Evolutionary conservation across 371 early-diverging fungal species (phyloP).

Genomic region (Sporodiniella umbellata): DNA sequence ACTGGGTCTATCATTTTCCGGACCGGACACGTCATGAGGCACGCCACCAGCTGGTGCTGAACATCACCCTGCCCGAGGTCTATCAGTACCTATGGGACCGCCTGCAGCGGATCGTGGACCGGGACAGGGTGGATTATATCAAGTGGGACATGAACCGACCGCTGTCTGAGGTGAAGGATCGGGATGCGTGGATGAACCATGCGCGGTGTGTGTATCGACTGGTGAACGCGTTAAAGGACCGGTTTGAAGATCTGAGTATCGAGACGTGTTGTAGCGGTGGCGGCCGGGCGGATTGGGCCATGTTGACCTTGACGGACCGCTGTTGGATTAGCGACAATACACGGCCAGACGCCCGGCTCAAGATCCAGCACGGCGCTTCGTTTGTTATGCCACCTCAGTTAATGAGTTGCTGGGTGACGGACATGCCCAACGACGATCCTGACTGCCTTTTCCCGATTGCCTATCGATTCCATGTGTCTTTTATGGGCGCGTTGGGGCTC

Average conservation of each 20-base stretch:
- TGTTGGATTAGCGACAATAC: slow-evolving; percentile 42
- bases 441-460: slow-evolving; percentile 23
- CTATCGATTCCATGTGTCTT: slow-evolving; percentile 38
- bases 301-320: slow-evolving; percentile 15
- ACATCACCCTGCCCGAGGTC: slow-evolving; percentile 30
- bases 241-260: slow-evolving; percentile 21
- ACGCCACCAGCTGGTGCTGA: slow-evolving; percentile 35
- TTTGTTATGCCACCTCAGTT: slow-evolving; percentile 30
- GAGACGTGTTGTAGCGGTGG: slow-evolving; percentile 48
- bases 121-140: slow-evolving; percentile 28
- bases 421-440: slow-evolving; percentile 15
- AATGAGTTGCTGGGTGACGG: slow-evolving; percentile 40
- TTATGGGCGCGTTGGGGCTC: slow-evolving; percentile 37
- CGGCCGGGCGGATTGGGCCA: slow-evolving; percentile 35
- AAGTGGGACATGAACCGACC: slow-evolving; percentile 53
- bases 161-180: slow-evolving; percentile 22
- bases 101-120: slow-evolving; percentile 8
- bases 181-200: slow-evolving; percentile 24
- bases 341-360: slow-evolving; percentile 35
- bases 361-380: slow-evolving; percentile 39
- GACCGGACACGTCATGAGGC: slow-evolving; percentile 21
- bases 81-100: slow-evolving; percentile 17
- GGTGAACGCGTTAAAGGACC: slow-evolving; percentile 17
- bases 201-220: slow-evolving; percentile 19
- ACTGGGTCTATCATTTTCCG: slow-evolving; percentile 39